Percentiles rank a stretch among this genome's conserved stretches.
These are phyloP conservation scores for Lactarius sp. DNA, from an alignment of 768 basidiomycete species.

Conservation along the genomic window DNA sequence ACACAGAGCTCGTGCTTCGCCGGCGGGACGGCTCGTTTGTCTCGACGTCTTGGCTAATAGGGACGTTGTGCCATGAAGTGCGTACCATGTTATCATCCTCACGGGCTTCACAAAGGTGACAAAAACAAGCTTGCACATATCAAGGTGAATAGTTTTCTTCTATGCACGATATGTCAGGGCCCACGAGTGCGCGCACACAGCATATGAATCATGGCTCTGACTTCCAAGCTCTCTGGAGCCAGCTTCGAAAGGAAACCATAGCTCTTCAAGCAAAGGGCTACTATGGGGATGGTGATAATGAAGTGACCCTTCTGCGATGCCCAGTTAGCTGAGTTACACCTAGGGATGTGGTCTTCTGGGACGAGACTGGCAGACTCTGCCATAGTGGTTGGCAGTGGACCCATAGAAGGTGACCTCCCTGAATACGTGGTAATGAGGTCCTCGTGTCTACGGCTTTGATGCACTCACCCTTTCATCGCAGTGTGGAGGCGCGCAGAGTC, in stretches of 20 bases:
- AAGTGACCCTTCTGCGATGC: not conserved
- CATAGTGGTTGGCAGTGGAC: slow-evolving; percentile 45
- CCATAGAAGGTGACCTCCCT: slow-evolving; percentile 56
- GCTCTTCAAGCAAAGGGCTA: slow-evolving; percentile 71
- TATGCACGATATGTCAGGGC: not conserved
- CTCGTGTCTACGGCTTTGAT: not conserved
- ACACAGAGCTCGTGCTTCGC: slow-evolving; percentile 68
- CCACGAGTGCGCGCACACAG: slow-evolving; percentile 34
- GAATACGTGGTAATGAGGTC: slow-evolving; percentile 62
- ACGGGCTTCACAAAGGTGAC: not conserved
- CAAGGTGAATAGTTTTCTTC: slow-evolving; percentile 43
- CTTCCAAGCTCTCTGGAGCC: slow-evolving; percentile 72
- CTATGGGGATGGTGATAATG: slow-evolving; percentile 66
- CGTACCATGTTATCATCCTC: slow-evolving; percentile 19
- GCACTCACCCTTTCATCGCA: slow-evolving; percentile 29
- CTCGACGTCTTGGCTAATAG: slow-evolving; percentile 63
- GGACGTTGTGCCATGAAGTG: slow-evolving; percentile 82
- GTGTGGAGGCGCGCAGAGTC: slow-evolving; percentile 78
- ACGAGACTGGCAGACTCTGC: slow-evolving; percentile 63
- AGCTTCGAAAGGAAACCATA: slow-evolving; percentile 59
- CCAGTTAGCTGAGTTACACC: not conserved
- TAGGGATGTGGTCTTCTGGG: slow-evolving; percentile 83
- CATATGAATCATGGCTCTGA: slow-evolving; percentile 76
- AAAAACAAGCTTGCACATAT: slow-evolving; percentile 70
- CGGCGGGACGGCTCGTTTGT: slow-evolving; percentile 55